Evolutionary conservation across 2,329 filamentous ascomycete genomes (phyloP).

Genomic region (Paraphoma chrysanthemicola): DNA sequence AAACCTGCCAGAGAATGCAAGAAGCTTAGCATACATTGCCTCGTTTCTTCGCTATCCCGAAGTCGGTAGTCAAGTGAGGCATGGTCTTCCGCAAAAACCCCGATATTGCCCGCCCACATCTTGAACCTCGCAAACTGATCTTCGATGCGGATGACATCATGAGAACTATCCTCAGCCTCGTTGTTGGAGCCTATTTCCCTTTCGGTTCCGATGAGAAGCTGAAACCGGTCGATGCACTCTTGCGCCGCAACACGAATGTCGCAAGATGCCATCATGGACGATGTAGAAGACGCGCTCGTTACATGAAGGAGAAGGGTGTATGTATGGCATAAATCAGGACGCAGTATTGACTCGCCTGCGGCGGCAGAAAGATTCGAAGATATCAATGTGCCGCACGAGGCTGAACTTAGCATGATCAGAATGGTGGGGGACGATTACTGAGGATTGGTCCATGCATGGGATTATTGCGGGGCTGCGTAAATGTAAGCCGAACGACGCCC

Average conservation of each 20-base stretch:
- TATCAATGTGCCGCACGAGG: neutral
- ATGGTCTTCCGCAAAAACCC: conserved; percentile 19
- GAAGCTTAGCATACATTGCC: neutral
- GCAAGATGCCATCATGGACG: neutral
- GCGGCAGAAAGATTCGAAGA: neutral
- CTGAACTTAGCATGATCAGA: neutral
- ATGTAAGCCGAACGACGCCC: neutral
- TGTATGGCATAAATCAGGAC: neutral
- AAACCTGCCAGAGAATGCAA: neutral
- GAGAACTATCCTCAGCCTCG: neutral
- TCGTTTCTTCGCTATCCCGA: conserved; percentile 6
- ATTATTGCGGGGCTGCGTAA: neutral
- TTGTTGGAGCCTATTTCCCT: neutral
- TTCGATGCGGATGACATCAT: conserved; percentile 3
- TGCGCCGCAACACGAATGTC: neutral
- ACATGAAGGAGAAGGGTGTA: neutral
- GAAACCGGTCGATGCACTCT: neutral
- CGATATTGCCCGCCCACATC: conserved; percentile 23
- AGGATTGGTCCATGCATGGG: neutral
- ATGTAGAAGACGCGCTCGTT: too few species aligned
- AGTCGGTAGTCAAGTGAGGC: conserved; percentile 24
- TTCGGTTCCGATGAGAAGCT: conserved; percentile 1
- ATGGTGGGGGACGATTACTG: neutral
- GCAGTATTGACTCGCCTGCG: neutral
- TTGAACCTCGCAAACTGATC: conserved; percentile 17